Evolutionary conservation across 2,329 filamentous ascomycete genomes (phyloP), one percentile per base, ranked within the genome.

Genomic region (Calonectria multiphialidica): DNA sequence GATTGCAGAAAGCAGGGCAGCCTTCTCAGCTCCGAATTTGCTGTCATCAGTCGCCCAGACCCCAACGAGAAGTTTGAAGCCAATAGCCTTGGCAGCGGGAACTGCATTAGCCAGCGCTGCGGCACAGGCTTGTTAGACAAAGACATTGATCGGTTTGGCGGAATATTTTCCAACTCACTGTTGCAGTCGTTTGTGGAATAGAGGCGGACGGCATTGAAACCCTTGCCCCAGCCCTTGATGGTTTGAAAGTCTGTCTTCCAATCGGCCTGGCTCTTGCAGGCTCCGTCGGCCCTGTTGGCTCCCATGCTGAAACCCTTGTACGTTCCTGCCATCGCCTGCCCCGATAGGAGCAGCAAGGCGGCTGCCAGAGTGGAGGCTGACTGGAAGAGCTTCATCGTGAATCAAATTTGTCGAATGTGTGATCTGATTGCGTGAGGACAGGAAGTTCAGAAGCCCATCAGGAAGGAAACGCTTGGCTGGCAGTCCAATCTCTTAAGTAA

Each of bases 211-310:
- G 76, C 76, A 59, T 78, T 78, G 67, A 78, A 78, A 15, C 76
- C 76, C 74, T 78, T 78, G 44, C 72, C 74, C 75, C 75, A 78
- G 42, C 76, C 42, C 68, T 78, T 78, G 59, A 78, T 78, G 2
- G 76, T 69, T 68, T 78, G 75, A n/a, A 78, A 78, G 49, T 78
- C 76, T 21, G 59, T 72, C 74, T 78, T 77, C 76, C 76, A 78
- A n/a, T 78, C 76, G 21, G 76, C 76, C 21, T 73, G 72, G 30
- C 62, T 66, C 68, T 78, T 78, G 68, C 76, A 78, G 25, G 18
- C 57, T 15, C 76, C 76, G 49, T 78, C 68, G 12, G 76, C 70
- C 21, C 67, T 68, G 76, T 78, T 78, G 65, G 76, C 76, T 35
- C 73, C 74, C 33, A 78, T 72, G 68, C 76, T 78, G 55, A 78